These are phyloP conservation scores for Wickerhamiella infanticola DNA, from an alignment of 1,139 yeast genomes.

Conservation along the genomic window DNA sequence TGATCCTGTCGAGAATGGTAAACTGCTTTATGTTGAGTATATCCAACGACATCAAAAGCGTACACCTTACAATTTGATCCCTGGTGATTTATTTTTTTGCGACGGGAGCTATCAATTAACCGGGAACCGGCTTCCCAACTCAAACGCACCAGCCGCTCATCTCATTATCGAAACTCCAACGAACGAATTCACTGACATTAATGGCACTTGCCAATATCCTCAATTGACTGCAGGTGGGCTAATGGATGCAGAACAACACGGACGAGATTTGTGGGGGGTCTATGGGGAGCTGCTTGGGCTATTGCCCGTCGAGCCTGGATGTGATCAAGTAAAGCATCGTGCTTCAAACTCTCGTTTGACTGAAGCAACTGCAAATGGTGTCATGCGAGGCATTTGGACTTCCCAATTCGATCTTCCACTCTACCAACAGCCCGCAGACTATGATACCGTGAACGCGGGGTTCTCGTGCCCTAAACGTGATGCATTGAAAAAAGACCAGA, in stretches of 20 bases:
- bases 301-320: conserved; percentile 22
- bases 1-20: conserved; percentile 16
- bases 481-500: conserved; percentile 16
- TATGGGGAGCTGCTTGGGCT: conserved; percentile 23
- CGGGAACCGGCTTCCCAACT: conserved; percentile 1
- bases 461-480: conserved; percentile 22
- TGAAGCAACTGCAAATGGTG: conserved; percentile 25
- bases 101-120: conserved; percentile 15
- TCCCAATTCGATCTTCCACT: conserved; percentile 17
- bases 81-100: conserved; percentile 20
- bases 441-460: conserved; percentile 25
- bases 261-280: conserved; percentile 23
- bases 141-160: conserved; percentile 11
- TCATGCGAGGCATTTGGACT: conserved; percentile 26
- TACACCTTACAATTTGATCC: conserved; percentile 27
- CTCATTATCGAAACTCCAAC: conserved; percentile 7
- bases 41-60: conserved; percentile 30
- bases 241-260: conserved; percentile 25
- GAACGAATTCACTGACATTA: conserved; percentile 14
- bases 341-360: conserved; percentile 27
- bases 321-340: conserved; percentile 21
- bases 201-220: conserved; percentile 26
- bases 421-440: conserved; percentile 18
- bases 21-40: conserved; percentile 25
- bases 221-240: conserved; percentile 28